phyloP scores from a whole-genome alignment of 2,329 filamentous ascomycete species.

The Lecanicillium sp. region DNA sequence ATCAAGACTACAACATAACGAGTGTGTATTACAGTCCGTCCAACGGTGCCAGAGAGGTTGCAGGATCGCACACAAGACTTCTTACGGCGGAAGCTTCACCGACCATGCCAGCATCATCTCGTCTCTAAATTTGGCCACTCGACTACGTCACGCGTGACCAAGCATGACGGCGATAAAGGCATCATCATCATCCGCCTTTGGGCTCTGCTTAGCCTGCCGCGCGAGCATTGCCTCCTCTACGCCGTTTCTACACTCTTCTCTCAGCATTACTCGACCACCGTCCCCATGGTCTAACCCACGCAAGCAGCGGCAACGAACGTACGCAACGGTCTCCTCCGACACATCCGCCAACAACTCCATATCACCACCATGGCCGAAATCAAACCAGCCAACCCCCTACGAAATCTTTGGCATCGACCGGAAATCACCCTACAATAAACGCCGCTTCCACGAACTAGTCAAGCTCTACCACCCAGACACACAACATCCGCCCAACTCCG shows the following conservation, averaged over 20 bases:
- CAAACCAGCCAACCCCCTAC: constrained; percentile 70
- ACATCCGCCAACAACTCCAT: constrained; percentile 4
- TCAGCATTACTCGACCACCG: too few species aligned
- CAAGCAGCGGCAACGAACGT: constrained; percentile 2
- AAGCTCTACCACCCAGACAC: constrained; percentile 94
- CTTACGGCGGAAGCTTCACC: constrained; percentile 6
- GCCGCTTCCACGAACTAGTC: constrained; percentile 79
- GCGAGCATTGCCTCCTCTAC: not conserved
- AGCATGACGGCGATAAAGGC: constrained; percentile 1
- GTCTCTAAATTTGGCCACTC: constrained; percentile 3
- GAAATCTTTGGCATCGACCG: constrained; percentile 64
- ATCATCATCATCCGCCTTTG: not conserved
- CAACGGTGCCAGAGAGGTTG: too few species aligned
- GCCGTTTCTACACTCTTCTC: not conserved
- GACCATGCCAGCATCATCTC: constrained; percentile 4
- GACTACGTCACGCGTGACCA: too few species aligned
- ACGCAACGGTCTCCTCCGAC: constrained; percentile 3
- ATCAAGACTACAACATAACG: too few species aligned
- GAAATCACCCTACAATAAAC: constrained; percentile 68
- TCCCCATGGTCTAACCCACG: too few species aligned
- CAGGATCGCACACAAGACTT: too few species aligned
- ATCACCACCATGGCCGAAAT: constrained; percentile 36
- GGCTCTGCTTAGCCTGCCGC: constrained; percentile 5
- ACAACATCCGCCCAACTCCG: constrained; percentile 22
- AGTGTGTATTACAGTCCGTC: too few species aligned